Conservation (phyloP, 352 stramenopile genomes). For the Phytophthora cryptogea region DNA sequence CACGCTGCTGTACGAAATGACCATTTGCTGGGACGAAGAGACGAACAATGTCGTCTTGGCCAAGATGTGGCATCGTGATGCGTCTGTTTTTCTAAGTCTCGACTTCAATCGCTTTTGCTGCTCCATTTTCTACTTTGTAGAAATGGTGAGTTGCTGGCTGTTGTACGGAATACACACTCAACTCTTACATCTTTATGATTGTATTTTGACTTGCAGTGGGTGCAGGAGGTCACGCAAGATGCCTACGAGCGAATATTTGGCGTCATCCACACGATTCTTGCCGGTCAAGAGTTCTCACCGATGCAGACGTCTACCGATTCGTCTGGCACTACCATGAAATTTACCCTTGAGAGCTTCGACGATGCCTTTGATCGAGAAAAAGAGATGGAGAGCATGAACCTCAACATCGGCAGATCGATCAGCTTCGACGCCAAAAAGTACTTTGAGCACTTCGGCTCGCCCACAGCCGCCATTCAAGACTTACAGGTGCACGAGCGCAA, state of each 20-base stretch:
- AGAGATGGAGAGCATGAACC: slow-evolving; percentile 24
- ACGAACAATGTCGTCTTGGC: slow-evolving; percentile 42
- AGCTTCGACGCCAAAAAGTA: slow-evolving; percentile 34
- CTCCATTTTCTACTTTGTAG: slow-evolving; percentile 61
- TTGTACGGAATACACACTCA: too few relatives aligned
- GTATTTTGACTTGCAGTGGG: slow-evolving; percentile 13
- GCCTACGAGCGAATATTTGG: slow-evolving; percentile 32
- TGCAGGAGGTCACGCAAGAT: slow-evolving; percentile 26
- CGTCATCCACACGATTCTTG: slow-evolving; percentile 25
- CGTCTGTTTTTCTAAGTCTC: slow-evolving; percentile 34
- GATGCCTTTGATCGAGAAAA: slow-evolving; percentile 30
- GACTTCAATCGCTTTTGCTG: slow-evolving; percentile 62
- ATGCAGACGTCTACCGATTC: not conserved
- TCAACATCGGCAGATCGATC: slow-evolving; percentile 42
- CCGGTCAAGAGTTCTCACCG: slow-evolving; percentile 6
- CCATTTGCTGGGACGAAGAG: slow-evolving; percentile 65
- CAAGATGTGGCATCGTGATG: slow-evolving; percentile 59
- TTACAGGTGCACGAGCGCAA: too few relatives aligned
- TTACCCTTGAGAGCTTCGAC: slow-evolving; percentile 30
- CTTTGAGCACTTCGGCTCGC: slow-evolving; percentile 30
- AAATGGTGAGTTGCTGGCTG: slow-evolving; percentile 43
- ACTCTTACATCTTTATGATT: not conserved
- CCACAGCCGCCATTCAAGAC: slow-evolving; percentile 10
- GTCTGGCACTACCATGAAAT: slow-evolving; percentile 12
- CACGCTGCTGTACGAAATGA: slow-evolving; percentile 63